Percentiles rank a stretch among this genome's conserved stretches.
phyloP scores from a whole-genome alignment of 352 stramenopile species.

The Blastocystis sp. region DNA sequence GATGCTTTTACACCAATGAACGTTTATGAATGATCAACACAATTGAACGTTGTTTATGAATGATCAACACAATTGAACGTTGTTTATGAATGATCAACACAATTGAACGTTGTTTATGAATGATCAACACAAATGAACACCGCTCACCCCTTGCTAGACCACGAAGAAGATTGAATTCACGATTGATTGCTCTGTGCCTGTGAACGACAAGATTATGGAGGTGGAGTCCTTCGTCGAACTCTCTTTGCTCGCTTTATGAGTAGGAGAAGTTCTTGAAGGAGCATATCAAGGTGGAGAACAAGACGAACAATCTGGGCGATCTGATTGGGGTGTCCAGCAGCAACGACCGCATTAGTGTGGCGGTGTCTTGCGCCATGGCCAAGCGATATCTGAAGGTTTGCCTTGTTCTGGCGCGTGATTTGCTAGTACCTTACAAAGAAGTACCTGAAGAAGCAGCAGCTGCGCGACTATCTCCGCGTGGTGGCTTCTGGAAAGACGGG shows the following conservation, averaged over 20 bases:
- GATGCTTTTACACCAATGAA: too few species aligned
- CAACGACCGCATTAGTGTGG: slow-evolving; percentile 92
- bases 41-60: too few species aligned
- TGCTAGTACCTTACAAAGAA: slow-evolving; percentile 98
- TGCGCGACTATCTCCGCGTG: slow-evolving; percentile 98
- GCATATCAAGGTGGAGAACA: slow-evolving; percentile 97
- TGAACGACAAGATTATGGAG: slow-evolving; percentile 98
- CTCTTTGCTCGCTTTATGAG: slow-evolving; percentile 3
- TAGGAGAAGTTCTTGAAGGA: slow-evolving; percentile 98
- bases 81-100: too few species aligned
- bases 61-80: too few species aligned
- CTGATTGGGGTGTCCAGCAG: slow-evolving; percentile 90
- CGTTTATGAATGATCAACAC: too few species aligned
- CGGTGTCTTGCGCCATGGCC: slow-evolving; percentile 87
- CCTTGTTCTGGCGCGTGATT: slow-evolving; percentile 57
- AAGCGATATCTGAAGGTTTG: slow-evolving; percentile 86
- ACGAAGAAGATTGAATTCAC: slow-evolving; percentile 80
- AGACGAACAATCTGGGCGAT: slow-evolving; percentile 90
- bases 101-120: too few species aligned
- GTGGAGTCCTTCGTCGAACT: slow-evolving; percentile 84
- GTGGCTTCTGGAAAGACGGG: slow-evolving; percentile 95
- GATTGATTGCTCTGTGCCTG: slow-evolving; percentile 88
- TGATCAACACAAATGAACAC: too few species aligned
- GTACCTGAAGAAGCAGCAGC: slow-evolving; percentile 99
- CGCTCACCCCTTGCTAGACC: not conserved